Base-by-base conservation (phyloP, 352 stramenopile genomes). In the Phytophthora citrophthora region DNA sequence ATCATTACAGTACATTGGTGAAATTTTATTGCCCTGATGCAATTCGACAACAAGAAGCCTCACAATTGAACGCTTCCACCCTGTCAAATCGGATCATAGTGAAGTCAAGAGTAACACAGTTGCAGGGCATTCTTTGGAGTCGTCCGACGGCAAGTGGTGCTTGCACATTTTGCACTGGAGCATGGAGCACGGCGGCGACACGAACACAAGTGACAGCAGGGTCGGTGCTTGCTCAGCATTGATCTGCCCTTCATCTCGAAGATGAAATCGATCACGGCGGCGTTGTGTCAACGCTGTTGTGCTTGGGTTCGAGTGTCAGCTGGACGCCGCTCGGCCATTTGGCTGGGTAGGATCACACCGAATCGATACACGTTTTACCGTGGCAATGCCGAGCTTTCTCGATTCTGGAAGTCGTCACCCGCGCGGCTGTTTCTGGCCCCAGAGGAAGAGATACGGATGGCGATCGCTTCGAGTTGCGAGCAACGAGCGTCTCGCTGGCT, bases 391-490 rank as follows among this genome's bases (percentile, higher is more conserved):
- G n/a, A n/a, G 20, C 45, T n/a, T 15, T 32, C 9, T 10, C 31
- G 10, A 5, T 4, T 48, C 26, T 50, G n/a, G 23, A 34, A 32
- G 2, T 50, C 38, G 38, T 44, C 36, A 46, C 18, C 15, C 9
- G 38, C 57, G 45, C 44, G 59, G 59, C 50, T 55, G 53, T 61
- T 70, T 70, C 61, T 70, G 40, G 38, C 54, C 46, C 20, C 24
- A 46, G 16, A 8, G 43, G 13, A n/a, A 68, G 54, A 70, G 54
- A 64, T 65, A 64, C 61, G 47, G 61, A 70, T 54, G 61, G 47
- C 31, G 47, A 27, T 57, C 48, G 51, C 45, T 41, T 51, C 39
- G 31, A 47, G 11, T 31, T 27, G 18, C 16, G 27, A 41, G 20
- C 18, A 12, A 20, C 51, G 44, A 55, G 26, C 23, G 20, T 18